Base-by-base conservation (phyloP, 192 early-diverging fungal genomes). In the Bifiguratus adelaidae region DNA sequence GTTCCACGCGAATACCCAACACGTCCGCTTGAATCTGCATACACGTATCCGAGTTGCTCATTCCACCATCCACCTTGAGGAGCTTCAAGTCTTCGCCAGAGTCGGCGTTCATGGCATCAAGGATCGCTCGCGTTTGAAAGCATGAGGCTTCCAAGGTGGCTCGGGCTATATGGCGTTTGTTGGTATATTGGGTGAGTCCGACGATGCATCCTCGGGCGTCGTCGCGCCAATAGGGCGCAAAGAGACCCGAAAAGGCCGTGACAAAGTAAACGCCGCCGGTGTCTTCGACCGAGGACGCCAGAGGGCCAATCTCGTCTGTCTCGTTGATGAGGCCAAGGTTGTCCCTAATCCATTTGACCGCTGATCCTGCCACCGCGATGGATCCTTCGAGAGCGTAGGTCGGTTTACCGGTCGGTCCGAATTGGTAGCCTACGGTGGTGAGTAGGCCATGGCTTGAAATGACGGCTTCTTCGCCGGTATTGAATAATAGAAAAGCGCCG, bases 11-110 rank as follows among this genome's bases (percentile, higher is more conserved):
- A 43, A 97, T 85, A 13, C 81, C 80, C 24, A 89, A 52, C 22
- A 92, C 70, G 50, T 97, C 85, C 15, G 93, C 80, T 68, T 94
- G 91, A 42, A 97, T 66, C 64, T 97, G 91, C 93, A 97, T 97
- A 41, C 75, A 71, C 25, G 83, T 51, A 44, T 92, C 87, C 23
- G 91, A 92, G 66, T 87, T 88, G 33, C 86, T 88, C 63, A 97
- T 66, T 18, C 93, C 93, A 25, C 93, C 93, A 55, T 97, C 93
- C 9, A 88, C 93, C 29, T 83, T 81, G 12, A 97, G 67, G 11
- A 68, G 46, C 5, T 69, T 71, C 43, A 97, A 73, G n/a, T 74
- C 74, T 1, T 64, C 56, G 44, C 78, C 73, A 15, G 76, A 70
- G 47, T 91, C 89, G 13, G 62, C 58, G 58, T 88, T 85, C 86